Conservation (phyloP, 345 rosid genomes). For the Hibiscus tridactylites region DNA sequence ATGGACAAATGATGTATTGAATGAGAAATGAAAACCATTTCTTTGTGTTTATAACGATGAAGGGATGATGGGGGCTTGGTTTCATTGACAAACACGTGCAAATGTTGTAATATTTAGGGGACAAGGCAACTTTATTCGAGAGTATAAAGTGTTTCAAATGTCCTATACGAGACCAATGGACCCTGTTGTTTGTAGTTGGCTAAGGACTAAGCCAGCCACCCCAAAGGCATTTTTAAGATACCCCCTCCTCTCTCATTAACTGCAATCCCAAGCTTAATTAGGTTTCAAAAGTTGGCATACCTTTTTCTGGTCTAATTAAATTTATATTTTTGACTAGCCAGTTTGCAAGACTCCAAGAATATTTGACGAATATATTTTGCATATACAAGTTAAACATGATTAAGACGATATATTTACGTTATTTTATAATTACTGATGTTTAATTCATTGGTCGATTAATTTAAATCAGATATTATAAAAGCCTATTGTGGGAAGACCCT, state of each 20-base stretch:
- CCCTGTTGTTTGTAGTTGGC: conserved; percentile 2
- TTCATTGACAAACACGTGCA: conserved; percentile 8
- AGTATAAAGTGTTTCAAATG: conserved; percentile 7
- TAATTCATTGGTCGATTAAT: no score
- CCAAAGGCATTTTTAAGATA: background rate
- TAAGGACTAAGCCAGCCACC: background rate
- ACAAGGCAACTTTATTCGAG: conserved; percentile 12
- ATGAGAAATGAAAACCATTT: background rate
- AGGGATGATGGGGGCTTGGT: background rate
- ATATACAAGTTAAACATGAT: no score
- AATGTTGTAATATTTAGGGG: conserved; percentile 8
- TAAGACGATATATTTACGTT: no score
- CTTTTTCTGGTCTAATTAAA: no score
- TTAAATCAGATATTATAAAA: no score
- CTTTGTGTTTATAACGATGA: background rate
- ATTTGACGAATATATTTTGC: no score
- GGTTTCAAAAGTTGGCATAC: background rate
- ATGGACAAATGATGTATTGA: background rate
- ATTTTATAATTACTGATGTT: no score
- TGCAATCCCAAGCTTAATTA: no score
- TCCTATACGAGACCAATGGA: background rate
- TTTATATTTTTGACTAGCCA: no score
- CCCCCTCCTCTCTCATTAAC: no score
- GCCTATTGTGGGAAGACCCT: no score
- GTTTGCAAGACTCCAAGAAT: no score